These are phyloP conservation scores for Grosmannia clavigera DNA, from an alignment of 2,329 filamentous ascomycete genomes.

Conservation along the genomic window DNA sequence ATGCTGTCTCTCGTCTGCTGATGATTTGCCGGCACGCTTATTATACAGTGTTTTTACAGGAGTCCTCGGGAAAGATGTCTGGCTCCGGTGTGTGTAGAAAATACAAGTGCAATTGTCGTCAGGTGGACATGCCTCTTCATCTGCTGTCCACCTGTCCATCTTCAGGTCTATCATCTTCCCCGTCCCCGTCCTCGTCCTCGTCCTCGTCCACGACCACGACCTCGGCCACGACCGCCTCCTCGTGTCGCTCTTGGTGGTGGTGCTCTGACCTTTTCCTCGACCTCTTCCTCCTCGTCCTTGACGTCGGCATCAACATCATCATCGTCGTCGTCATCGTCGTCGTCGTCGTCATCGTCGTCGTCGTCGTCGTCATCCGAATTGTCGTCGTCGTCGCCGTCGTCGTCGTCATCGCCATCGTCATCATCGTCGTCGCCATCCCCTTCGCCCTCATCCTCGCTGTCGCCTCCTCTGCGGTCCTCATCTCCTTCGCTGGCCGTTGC, in stretches of 20 bases:
- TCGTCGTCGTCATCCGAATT: background rate
- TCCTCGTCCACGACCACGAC: constrained; percentile 7
- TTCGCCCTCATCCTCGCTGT: constrained; percentile 1
- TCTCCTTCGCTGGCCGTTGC: background rate
- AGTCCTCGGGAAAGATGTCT: background rate
- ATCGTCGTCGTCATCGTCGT: background rate
- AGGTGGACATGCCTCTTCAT: too few species aligned
- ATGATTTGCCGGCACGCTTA: too few species aligned
- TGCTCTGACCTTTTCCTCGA: constrained; percentile 4
- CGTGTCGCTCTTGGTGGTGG: constrained; percentile 4
- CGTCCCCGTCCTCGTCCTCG: constrained; percentile 9
- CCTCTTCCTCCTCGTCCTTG: constrained; percentile 4
- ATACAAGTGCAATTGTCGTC: too few species aligned
- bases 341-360: background rate
- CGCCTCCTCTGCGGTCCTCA: background rate
- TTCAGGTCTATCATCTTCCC: background rate
- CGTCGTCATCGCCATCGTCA: background rate
- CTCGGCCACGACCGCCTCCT: constrained; percentile 6
- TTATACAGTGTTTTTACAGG: background rate
- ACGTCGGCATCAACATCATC: background rate
- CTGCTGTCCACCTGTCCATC: too few species aligned
- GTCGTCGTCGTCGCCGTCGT: background rate
- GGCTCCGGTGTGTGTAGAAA: too few species aligned
- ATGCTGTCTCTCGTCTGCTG: too few species aligned
- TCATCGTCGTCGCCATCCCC: constrained; percentile 2